Base-by-base conservation (phyloP, 139 green algal genomes). In the Pleodorina starrii region DNA sequence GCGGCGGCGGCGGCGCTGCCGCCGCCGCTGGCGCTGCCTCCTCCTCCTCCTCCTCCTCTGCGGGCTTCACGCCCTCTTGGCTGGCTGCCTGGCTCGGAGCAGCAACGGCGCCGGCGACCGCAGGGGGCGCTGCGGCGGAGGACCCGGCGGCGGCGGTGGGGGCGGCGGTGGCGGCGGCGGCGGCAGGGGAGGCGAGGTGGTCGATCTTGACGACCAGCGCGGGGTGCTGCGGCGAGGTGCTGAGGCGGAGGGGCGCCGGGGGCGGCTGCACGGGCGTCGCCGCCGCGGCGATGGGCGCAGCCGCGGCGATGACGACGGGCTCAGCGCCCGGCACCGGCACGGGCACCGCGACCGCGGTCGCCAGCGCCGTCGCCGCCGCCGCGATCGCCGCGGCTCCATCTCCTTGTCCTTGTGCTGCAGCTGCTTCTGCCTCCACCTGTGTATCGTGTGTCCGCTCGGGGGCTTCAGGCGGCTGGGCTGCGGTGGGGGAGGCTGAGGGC, bases 191-290 rank as follows among this genome's bases (percentile, higher is more conserved):
- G 29, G 29, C 17, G 63, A 7, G 5, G 32, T 74, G n/a, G 63
- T 42, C n/a, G n/a, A n/a, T 66, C 21, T 73, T 77, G 19, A 48
- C 69, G 36, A 48, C 69, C 69, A 77, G 69, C 32, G 69, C 69
- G 19, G 69, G 69, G 35, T 77, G 69, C 36, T 77, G 69, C 35
- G 69, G 72, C 32, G 72, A 80, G 42, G 44, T 48, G 69, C 35
- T 46, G 32, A n/a, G 32, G 69, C 69, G 69, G 5, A 32, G 36
- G 19, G 29, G 21, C 12, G 16, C 69, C 29, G 2, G 14, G 2
- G 36, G 35, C 32, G 35, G 29, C 16, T 10, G 25, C 69, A 50
- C 46, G n/a, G 74, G 38, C 36, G 68, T 44, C 11, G 40, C 66
- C 23, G 27, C 66, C 43, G 66, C 17, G 32, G 66, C 9, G 2